Conservation (phyloP, 78 protist genomes). For the Trichosphaerium sp. region DNA sequence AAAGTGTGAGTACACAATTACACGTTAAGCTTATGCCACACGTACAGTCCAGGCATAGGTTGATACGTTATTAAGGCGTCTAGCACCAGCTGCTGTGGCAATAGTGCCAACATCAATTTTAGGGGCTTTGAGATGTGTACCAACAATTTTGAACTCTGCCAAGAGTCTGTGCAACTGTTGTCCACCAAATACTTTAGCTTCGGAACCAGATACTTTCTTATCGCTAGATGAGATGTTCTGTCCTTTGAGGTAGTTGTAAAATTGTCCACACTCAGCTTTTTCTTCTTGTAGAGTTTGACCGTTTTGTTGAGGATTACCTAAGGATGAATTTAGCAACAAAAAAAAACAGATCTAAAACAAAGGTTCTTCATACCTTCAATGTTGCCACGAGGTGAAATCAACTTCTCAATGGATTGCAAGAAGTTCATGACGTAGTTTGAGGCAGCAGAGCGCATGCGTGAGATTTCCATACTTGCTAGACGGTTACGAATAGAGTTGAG, state of each 20-base stretch:
- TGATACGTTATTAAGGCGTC: constrained; percentile 16
- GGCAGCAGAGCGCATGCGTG: constrained; percentile 25
- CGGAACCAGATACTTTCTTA: constrained; percentile 12
- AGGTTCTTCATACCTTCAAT: too few relatives aligned
- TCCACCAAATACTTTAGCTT: constrained; percentile 44
- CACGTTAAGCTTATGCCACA: neutral
- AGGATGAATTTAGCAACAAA: too few relatives aligned
- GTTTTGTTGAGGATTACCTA: constrained; percentile 48
- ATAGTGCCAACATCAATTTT: constrained; percentile 15
- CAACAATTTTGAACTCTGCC: constrained; percentile 22
- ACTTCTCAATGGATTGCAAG: constrained; percentile 36
- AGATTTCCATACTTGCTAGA: constrained; percentile 9
- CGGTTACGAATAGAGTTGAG: constrained; percentile 14
- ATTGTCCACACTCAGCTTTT: constrained; percentile 32
- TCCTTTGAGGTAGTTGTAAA: neutral
- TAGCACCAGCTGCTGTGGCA: constrained; percentile 37
- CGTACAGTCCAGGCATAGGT: constrained; percentile 49
- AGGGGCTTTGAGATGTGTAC: neutral
- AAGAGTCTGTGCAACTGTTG: constrained; percentile 55
- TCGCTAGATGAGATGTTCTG: too few relatives aligned
- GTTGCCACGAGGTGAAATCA: constrained; percentile 40
- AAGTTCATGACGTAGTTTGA: constrained; percentile 41
- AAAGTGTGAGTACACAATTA: neutral
- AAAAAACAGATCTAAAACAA: too few relatives aligned
- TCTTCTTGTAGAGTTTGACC: constrained; percentile 54